Evolutionary conservation across 2,329 filamentous ascomycete genomes (phyloP).

Genomic region (Epichloe typhina): DNA sequence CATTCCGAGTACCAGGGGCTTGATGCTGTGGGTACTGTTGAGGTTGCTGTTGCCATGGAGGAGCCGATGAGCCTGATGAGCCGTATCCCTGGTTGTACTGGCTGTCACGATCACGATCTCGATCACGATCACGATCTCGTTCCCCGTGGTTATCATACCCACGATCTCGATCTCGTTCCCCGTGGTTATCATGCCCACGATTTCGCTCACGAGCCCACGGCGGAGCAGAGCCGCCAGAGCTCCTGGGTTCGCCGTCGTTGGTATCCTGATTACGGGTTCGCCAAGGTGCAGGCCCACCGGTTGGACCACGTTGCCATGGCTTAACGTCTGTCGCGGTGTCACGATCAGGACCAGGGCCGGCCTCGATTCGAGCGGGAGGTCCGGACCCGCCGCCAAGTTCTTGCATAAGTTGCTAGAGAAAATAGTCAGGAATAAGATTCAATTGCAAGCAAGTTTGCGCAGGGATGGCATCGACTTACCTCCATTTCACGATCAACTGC

Average conservation of each 20-base stretch:
- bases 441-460: not conserved
- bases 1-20: constrained; percentile 36
- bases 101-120: constrained; percentile 10
- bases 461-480: constrained; percentile 38
- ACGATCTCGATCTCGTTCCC: constrained; percentile 22
- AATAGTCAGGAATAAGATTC: constrained; percentile 25
- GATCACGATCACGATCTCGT: constrained; percentile 9
- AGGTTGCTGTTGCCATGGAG: constrained; percentile 30
- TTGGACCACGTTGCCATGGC: constrained; percentile 81
- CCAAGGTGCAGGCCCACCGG: constrained; percentile 77
- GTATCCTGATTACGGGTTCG: constrained; percentile 40
- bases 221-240: constrained; percentile 35
- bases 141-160: constrained; percentile 26
- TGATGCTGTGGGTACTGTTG: constrained; percentile 31
- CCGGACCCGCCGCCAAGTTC: constrained; percentile 71
- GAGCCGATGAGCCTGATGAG: constrained; percentile 16
- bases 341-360: constrained; percentile 48
- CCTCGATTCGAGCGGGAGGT: constrained; percentile 73
- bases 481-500: constrained; percentile 90
- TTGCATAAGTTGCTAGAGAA: constrained; percentile 77
- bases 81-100: constrained; percentile 13
- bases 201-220: constrained; percentile 52
- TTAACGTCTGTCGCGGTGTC: constrained; percentile 51
- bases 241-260: constrained; percentile 29
- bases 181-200: constrained; percentile 29